A percentile compares a stretch with the other conserved stretches of the same genome.
Conservation (phyloP, 1,139 yeast species). For the Kodamaea plutei region DNA sequence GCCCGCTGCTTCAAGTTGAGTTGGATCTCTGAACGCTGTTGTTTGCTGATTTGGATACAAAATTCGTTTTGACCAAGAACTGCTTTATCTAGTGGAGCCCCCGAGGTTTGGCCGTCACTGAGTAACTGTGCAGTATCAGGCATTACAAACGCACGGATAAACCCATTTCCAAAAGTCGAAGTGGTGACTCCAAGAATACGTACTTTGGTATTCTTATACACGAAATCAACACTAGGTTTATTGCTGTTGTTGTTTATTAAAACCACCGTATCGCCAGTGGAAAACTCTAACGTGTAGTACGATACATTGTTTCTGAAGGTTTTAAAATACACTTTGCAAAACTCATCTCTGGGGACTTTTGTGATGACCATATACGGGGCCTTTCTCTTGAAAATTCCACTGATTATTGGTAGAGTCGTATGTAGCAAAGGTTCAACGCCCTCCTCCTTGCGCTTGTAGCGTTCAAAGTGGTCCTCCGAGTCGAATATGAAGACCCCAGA, state of each 20-base stretch:
- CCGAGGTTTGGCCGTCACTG: slow-evolving; percentile 19
- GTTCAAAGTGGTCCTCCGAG: slow-evolving; percentile 17
- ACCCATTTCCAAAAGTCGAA: slow-evolving; percentile 37
- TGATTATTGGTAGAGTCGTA: slow-evolving; percentile 26
- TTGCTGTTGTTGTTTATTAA: slow-evolving; percentile 31
- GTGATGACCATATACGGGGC: slow-evolving; percentile 32
- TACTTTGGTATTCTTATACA: slow-evolving; percentile 24
- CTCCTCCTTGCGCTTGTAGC: slow-evolving; percentile 6
- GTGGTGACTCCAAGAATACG: slow-evolving; percentile 34
- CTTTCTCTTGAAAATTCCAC: slow-evolving; percentile 26
- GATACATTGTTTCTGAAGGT: slow-evolving; percentile 31
- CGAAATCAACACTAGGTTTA: slow-evolving; percentile 33
- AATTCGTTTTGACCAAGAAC: slow-evolving; percentile 7
- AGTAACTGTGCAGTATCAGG: slow-evolving; percentile 18
- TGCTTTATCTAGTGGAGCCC: slow-evolving; percentile 3
- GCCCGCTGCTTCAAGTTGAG: slow-evolving; percentile 13
- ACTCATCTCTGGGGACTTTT: slow-evolving; percentile 15
- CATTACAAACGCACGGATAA: slow-evolving; percentile 27
- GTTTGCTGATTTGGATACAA: slow-evolving; percentile 10
- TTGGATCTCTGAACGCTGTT: slow-evolving; percentile 11
- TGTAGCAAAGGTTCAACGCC: slow-evolving; percentile 20
- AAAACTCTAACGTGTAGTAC: slow-evolving; percentile 30
- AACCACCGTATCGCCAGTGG: slow-evolving; percentile 14
- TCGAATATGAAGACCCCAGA: slow-evolving; percentile 26
- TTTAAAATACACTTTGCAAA: slow-evolving; percentile 33